Base-by-base conservation (phyloP, 768 basidiomycete species). In the Aureoboletus auriporus region DNA sequence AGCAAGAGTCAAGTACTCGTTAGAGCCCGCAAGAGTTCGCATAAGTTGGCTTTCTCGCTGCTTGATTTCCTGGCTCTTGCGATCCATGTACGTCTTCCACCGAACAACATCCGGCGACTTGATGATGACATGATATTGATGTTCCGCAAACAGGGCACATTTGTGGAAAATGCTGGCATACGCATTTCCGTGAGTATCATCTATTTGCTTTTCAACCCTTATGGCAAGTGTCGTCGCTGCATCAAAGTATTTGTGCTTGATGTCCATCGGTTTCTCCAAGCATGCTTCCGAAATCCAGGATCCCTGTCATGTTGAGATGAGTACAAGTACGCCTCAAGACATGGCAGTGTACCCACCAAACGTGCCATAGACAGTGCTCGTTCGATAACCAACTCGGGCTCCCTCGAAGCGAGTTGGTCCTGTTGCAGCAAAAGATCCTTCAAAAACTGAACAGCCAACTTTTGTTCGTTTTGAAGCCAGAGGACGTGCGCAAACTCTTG, bases 281-380 rank as follows among this genome's bases (percentile, higher is more conserved):
- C 87, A 88, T 2, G 96, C 93, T 58, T 89, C 83, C 7, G 90
- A 79, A 20, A 81, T 85, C 96, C 96, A 99, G 10, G 85, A 76
- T 9, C 95, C 96, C 93, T 97, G 54, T 46, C 30, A 39, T 16
- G 35, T 20, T 9, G 34, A 26, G 10, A 46, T 26, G 33, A 45
- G 44, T 20, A 36, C 42, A 17, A 42, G 42, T 33, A 45, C 42
- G 14, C 5, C 17, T 29, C 14, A 12, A n/a, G n/a, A 16, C n/a
- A 28, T 16, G 14, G 20, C 36, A 23, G 13, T 34, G 29, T 14
- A 64, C 82, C 45, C 54, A 92, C 91, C 65, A 93, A 62, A 41
- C 77, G 79, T 20, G 90, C 78, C 33, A 84, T 70, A 36, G 81
- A 68, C 20, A 78, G 70, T 37, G 73, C 77, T 49, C 69, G 59